Percentiles rank a stretch among this genome's conserved stretches.
phyloP scores from a whole-genome alignment of 345 rosid genomes.

The Eutrema yunnanense region DNA sequence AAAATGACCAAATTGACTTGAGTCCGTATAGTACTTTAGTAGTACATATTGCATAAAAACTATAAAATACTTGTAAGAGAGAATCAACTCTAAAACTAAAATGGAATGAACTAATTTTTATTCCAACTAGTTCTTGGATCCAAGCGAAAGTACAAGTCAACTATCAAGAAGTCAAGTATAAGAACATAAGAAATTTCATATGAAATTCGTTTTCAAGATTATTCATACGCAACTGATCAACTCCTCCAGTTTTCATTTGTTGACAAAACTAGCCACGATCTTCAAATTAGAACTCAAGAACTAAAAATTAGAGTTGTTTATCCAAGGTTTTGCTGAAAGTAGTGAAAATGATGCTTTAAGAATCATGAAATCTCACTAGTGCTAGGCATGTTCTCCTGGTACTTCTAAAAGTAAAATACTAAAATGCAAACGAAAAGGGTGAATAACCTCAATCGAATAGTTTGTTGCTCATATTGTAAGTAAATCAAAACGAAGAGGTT shows the following conservation, averaged over 20 bases:
- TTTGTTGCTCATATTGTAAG: neutral
- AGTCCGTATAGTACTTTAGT: constrained; percentile 11
- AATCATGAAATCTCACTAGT: neutral
- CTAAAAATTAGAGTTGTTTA: neutral
- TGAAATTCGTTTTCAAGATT: neutral
- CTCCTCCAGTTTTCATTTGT: constrained; percentile 1
- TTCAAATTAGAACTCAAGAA: neutral
- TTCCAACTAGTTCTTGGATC: constrained; percentile 23
- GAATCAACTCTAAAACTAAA: neutral
- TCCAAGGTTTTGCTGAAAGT: neutral
- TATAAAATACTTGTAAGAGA: neutral
- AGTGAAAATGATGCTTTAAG: neutral
- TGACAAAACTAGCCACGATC: neutral
- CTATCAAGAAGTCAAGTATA: neutral
- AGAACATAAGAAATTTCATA: neutral
- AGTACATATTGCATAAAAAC: constrained; percentile 10
- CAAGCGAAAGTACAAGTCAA: constrained; percentile 6
- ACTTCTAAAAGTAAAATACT: neutral
- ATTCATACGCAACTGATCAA: neutral
- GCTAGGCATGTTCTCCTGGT: neutral
- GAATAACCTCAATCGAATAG: neutral
- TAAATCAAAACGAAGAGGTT: neutral
- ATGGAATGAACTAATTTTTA: neutral
- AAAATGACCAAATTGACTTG: constrained; percentile 6
- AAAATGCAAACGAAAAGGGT: neutral